Percentiles rank a stretch among this genome's conserved stretches.
These are phyloP conservation scores for Polyporus tsugae DNA, from an alignment of 1,284 basidiomycete genomes.

Conservation along the genomic window DNA sequence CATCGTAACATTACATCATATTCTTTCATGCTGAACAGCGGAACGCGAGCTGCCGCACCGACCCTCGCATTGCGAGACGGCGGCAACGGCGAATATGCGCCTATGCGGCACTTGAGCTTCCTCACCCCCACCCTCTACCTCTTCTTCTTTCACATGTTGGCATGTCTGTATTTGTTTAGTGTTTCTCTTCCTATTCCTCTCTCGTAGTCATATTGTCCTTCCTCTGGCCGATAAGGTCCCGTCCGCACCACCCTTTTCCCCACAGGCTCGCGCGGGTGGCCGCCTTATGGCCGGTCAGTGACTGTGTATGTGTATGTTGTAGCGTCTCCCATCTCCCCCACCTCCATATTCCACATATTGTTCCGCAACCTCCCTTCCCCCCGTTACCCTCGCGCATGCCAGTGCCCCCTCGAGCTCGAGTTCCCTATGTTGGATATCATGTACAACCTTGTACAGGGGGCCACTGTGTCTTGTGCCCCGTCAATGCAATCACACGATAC, in stretches of 20 bases:
- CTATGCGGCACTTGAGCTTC: neutral
- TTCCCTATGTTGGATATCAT: conserved; percentile 20
- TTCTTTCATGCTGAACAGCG: neutral
- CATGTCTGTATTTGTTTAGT: conserved; percentile 16
- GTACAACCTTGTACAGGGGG: conserved; percentile 19
- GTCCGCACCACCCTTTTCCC: neutral
- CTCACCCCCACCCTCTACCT: neutral
- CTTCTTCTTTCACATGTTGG: conserved; percentile 10
- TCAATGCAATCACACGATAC: neutral
- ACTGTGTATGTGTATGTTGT: conserved; percentile 5
- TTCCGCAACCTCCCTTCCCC: neutral
- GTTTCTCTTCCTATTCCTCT: neutral
- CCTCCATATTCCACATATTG: neutral
- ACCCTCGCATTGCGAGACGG: neutral
- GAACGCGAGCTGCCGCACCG: neutral
- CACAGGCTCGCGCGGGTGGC: neutral
- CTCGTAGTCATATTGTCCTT: conserved; percentile 3
- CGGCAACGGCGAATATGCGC: conserved; percentile 7
- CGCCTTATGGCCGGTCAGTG: neutral
- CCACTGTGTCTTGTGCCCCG: conserved; percentile 14
- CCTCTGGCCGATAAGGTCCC: neutral
- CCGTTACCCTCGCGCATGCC: conserved; percentile 8
- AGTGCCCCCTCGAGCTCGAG: conserved; percentile 7
- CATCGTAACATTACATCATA: conserved; percentile 3
- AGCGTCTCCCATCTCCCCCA: neutral